These are phyloP conservation scores for Verticillium nonalfalfae DNA, from an alignment of 2,329 filamentous ascomycete species.

Conservation along the genomic window DNA sequence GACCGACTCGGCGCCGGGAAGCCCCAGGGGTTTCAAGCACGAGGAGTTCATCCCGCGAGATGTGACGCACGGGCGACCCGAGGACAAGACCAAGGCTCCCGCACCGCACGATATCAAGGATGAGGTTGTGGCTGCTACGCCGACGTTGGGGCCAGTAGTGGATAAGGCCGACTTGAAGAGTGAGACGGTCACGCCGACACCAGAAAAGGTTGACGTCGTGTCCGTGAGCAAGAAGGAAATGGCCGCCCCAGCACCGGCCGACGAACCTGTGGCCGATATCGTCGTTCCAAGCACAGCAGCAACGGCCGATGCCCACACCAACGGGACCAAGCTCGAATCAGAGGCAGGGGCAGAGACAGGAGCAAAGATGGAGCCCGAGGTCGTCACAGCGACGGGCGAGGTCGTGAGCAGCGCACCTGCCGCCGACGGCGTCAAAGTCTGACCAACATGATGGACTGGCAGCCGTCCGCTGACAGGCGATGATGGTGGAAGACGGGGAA, in stretches of 20 bases:
- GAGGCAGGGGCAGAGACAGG: too few relatives aligned
- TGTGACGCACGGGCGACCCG: neutral
- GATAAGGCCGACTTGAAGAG: neutral
- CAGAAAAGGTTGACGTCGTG: neutral
- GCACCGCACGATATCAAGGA: neutral
- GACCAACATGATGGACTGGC: neutral
- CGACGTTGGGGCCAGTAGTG: neutral
- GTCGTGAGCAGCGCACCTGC: neutral
- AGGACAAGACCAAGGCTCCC: neutral
- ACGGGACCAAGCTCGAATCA: neutral
- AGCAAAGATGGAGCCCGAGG: neutral
- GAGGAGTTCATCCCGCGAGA: neutral
- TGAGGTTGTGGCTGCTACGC: neutral
- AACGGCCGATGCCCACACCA: too few relatives aligned
- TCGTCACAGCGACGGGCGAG: neutral
- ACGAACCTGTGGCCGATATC: neutral
- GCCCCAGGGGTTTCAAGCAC: neutral
- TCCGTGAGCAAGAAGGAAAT: neutral
- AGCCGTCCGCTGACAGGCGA: neutral
- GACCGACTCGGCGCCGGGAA: constrained; percentile 5
- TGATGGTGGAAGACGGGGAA: neutral
- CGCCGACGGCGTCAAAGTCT: neutral
- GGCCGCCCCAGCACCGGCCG: neutral
- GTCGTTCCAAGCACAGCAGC: too few relatives aligned
- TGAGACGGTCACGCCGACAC: neutral